These are phyloP conservation scores for Penicillium soppii DNA, from an alignment of 495 filamentous ascomycete genomes.

Conservation along the genomic window DNA sequence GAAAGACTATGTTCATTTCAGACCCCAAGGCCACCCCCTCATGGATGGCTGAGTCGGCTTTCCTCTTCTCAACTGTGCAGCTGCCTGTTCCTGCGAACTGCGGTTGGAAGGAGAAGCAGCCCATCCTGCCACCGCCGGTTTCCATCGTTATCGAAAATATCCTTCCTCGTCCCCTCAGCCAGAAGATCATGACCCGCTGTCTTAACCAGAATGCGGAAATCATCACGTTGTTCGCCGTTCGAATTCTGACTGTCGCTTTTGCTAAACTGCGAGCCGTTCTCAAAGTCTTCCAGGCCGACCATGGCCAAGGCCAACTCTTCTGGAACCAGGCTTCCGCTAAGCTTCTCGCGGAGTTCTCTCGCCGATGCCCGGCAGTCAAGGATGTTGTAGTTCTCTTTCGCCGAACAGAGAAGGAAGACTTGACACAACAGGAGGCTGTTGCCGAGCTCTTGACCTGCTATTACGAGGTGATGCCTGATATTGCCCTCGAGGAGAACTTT, in stretches of 20 bases:
- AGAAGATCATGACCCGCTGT: slow-evolving; percentile 73
- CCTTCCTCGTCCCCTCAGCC: slow-evolving; percentile 76
- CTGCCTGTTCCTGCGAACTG: slow-evolving; percentile 70
- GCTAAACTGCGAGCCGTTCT: slow-evolving; percentile 66
- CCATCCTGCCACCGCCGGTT: slow-evolving; percentile 67
- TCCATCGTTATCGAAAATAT: slow-evolving; percentile 79
- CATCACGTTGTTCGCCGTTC: slow-evolving; percentile 77
- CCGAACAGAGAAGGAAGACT: slow-evolving; percentile 61
- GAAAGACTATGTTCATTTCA: slow-evolving; percentile 75
- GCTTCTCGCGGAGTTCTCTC: slow-evolving; percentile 71
- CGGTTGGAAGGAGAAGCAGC: slow-evolving; percentile 55
- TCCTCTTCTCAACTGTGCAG: slow-evolving; percentile 75
- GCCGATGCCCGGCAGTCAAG: slow-evolving; percentile 74
- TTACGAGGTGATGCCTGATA: slow-evolving; percentile 76
- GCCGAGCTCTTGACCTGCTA: slow-evolving; percentile 73
- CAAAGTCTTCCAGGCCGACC: slow-evolving; percentile 38
- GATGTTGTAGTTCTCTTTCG: slow-evolving; percentile 70
- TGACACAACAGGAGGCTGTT: slow-evolving; percentile 74
- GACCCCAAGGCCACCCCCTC: slow-evolving; percentile 89
- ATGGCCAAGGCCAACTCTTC: slow-evolving; percentile 40
- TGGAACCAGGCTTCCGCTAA: slow-evolving; percentile 67
- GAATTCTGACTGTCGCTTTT: slow-evolving; percentile 74
- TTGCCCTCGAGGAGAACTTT: slow-evolving; percentile 78
- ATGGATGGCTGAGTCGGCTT: slow-evolving; percentile 90
- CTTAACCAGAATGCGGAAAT: slow-evolving; percentile 71